Evolutionary conservation across 345 rosid species (phyloP).

Genomic region (Carallia pectinifolia): DNA sequence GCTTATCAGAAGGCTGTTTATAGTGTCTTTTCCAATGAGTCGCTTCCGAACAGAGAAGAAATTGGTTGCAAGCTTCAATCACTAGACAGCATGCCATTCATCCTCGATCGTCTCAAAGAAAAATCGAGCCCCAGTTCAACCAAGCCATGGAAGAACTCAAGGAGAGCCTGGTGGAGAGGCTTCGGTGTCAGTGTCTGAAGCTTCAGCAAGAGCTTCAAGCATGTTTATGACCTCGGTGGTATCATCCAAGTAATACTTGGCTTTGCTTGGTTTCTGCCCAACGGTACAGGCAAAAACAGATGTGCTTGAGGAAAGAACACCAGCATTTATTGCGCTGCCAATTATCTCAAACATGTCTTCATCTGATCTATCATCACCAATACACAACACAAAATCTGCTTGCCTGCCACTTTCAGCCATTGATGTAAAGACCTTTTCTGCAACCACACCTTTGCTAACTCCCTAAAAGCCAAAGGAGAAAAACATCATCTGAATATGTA

Average conservation of each 20-base stretch:
- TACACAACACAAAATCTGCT: constrained; percentile 66
- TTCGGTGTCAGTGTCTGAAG: constrained; percentile 38
- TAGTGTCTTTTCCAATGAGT: constrained; percentile 9
- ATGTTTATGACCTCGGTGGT: constrained; percentile 50
- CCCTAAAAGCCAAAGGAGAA: constrained; percentile 41
- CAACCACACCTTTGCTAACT: constrained; percentile 59
- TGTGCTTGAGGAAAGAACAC: constrained; percentile 39
- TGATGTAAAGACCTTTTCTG: constrained; percentile 52
- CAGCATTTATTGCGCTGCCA: constrained; percentile 35
- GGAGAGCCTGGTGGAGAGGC: constrained; percentile 31
- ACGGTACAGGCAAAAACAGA: constrained; percentile 83
- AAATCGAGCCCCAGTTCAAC: constrained; percentile 6
- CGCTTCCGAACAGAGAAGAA: constrained; percentile 19
- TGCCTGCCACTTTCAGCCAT: constrained; percentile 44
- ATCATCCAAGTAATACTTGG: constrained; percentile 82
- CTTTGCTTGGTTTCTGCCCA: constrained; percentile 97
- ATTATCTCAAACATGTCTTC: constrained; percentile 78
- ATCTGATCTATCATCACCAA: constrained; percentile 74
- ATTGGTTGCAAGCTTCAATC: constrained; percentile 19
- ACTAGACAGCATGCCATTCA: constrained; percentile 13
- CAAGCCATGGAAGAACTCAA: constrained; percentile 13
- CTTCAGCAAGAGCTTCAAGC: constrained; percentile 64
- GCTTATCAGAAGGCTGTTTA: not conserved
- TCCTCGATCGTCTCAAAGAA: constrained; percentile 9
- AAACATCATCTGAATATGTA: not conserved